Percentiles rank a stretch among this genome's conserved stretches.
Conservation (phyloP, 2,329 filamentous ascomycete species). For the Harringtonia lauricola region DNA sequence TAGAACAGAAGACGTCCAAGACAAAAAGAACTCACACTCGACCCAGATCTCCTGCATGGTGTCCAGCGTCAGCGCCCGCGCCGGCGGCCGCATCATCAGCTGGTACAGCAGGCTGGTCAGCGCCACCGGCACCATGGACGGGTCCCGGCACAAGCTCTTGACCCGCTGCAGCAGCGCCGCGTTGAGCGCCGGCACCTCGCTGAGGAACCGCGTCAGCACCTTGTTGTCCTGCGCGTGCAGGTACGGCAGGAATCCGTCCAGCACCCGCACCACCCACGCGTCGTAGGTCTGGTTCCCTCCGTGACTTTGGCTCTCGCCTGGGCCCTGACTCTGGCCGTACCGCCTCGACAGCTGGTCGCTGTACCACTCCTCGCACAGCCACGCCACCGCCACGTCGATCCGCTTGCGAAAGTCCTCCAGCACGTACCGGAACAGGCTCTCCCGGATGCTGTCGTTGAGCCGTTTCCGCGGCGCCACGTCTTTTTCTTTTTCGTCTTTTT, state of each 20-base stretch:
- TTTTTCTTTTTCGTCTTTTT: background rate
- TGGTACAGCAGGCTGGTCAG: constrained; percentile 55
- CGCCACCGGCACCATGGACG: constrained; percentile 51
- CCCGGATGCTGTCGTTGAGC: constrained; percentile 62
- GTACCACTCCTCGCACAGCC: constrained; percentile 98
- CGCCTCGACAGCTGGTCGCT: constrained; percentile 53
- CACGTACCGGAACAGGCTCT: constrained; percentile 73
- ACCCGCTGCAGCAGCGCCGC: constrained; percentile 62
- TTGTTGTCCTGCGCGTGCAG: constrained; percentile 77
- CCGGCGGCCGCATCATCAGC: constrained; percentile 57
- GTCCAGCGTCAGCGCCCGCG: constrained; percentile 51
- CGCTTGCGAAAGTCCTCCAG: constrained; percentile 85
- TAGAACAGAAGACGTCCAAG: background rate
- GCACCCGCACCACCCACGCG: constrained; percentile 65
- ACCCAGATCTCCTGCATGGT: constrained; percentile 56
- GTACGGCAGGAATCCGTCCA: constrained; percentile 84
- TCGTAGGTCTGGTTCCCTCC: too few relatives aligned
- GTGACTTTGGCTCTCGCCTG: too few relatives aligned
- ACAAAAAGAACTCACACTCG: constrained; percentile 41
- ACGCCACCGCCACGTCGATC: constrained; percentile 82
- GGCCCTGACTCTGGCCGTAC: constrained; percentile 13
- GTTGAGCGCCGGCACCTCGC: constrained; percentile 78
- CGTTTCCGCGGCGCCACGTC: constrained; percentile 20
- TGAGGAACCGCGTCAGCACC: constrained; percentile 79
- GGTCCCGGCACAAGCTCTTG: constrained; percentile 54